These are phyloP conservation scores for Oemleria cerasiformis DNA, from an alignment of 306 rosid species.

Conservation along the genomic window DNA sequence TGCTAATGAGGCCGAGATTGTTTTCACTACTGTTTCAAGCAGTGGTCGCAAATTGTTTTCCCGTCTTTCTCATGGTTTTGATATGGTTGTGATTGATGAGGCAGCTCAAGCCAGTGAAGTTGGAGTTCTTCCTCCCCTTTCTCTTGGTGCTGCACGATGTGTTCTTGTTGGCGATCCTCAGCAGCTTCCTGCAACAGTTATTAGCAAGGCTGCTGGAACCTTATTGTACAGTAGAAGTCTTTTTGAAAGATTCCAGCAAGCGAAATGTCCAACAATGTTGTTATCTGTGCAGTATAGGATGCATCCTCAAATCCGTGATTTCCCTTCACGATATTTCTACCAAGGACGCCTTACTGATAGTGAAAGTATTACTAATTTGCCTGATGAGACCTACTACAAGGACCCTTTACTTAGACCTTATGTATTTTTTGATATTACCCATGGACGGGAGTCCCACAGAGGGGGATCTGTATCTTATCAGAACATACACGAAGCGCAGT, in stretches of 20 bases:
- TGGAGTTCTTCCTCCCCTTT: conserved; percentile 90
- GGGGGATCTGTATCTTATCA: conserved; percentile 97
- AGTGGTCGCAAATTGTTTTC: conserved; percentile 98
- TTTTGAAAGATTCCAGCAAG: conserved; percentile 94
- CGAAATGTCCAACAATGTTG: conserved; percentile 95
- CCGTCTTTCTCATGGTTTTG: conserved; percentile 97
- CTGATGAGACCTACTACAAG: conserved; percentile 77
- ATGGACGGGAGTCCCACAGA: conserved; percentile 95
- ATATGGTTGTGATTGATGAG: conserved; percentile 98
- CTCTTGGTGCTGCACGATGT: conserved; percentile 97
- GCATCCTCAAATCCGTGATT: conserved; percentile 97
- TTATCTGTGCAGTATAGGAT: conserved; percentile 93
- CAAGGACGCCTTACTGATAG: conserved; percentile 95
- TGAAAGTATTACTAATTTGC: conserved; percentile 73
- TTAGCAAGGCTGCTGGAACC: conserved; percentile 99
- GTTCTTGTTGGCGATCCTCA: conserved; percentile 99
- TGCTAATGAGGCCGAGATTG: conserved; percentile 97
- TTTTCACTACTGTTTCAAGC: conserved; percentile 96
- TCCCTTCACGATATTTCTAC: conserved; percentile 94
- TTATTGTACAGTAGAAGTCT: conserved; percentile 95
- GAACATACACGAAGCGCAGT: conserved; percentile 86
- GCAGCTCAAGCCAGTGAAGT: conserved; percentile 99
- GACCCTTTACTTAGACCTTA: conserved; percentile 88
- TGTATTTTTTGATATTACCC: conserved; percentile 79
- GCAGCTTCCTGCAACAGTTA: conserved; percentile 98